Evolutionary conservation across 805 yeast species (phyloP).

Genomic region (Saccharomycopsis schoenii): DNA sequence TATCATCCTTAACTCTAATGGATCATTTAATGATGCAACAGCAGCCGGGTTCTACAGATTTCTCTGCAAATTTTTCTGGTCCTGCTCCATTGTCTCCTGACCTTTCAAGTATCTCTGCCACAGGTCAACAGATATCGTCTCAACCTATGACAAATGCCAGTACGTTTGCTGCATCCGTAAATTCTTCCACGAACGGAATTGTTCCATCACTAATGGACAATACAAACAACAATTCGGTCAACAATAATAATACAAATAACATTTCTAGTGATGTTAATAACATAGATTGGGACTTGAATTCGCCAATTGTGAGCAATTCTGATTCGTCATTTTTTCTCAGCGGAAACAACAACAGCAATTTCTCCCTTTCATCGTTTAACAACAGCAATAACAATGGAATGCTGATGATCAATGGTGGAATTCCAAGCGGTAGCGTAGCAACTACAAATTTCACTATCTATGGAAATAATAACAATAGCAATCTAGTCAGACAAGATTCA

Average conservation of each 20-base stretch:
- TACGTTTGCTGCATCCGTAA: not conserved
- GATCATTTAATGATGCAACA: not conserved
- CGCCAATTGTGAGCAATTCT: not conserved
- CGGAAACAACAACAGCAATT: not conserved
- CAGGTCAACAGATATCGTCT: not conserved
- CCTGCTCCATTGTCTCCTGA: not conserved
- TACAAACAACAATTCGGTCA: not conserved
- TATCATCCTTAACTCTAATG: not conserved
- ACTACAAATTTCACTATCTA: not conserved
- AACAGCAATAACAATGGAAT: slow-evolving; percentile 8
- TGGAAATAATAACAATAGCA: not conserved
- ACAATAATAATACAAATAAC: not conserved
- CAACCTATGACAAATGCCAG: not conserved
- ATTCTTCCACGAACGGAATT: not conserved
- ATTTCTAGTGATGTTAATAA: not conserved
- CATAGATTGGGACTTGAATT: slow-evolving; percentile 18
- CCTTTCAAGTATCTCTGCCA: not conserved
- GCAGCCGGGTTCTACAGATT: not conserved
- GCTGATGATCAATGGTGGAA: not conserved
- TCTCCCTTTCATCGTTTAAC: not conserved
- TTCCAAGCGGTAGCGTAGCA: slow-evolving; percentile 3
- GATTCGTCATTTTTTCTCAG: not conserved
- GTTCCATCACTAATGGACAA: not conserved
- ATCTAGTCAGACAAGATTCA: slow-evolving; percentile 13
- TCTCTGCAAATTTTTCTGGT: not conserved